These are phyloP conservation scores for Hyaloperonospora brassicae DNA, from an alignment of 352 stramenopile genomes.

Conservation along the genomic window DNA sequence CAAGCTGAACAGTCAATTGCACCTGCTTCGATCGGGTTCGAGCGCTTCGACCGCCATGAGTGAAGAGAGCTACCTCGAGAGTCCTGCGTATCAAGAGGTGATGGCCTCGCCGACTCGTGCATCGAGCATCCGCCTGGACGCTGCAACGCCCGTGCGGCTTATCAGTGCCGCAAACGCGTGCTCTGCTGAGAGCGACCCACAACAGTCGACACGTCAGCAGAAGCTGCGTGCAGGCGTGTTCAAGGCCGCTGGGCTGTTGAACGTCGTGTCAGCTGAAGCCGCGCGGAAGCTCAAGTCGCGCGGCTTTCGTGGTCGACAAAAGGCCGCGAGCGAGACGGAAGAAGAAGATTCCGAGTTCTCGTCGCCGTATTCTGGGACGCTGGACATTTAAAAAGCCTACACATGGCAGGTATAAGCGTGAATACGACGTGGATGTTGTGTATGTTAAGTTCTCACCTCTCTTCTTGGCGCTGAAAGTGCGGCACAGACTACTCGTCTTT, in stretches of 20 bases:
- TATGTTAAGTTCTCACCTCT: too few relatives aligned
- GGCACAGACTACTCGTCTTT: neutral
- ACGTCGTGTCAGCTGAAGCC: slow-evolving; percentile 43
- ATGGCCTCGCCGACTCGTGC: slow-evolving; percentile 21
- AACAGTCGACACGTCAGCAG: slow-evolving; percentile 20
- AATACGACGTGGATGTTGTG: slow-evolving; percentile 11
- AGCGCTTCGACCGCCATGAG: slow-evolving; percentile 35
- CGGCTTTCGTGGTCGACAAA: slow-evolving; percentile 16
- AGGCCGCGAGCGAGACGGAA: slow-evolving; percentile 32
- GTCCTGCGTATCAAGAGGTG: slow-evolving; percentile 16
- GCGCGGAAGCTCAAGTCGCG: slow-evolving; percentile 44
- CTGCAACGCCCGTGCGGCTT: slow-evolving; percentile 9
- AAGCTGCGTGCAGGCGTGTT: slow-evolving; percentile 36
- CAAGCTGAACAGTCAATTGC: slow-evolving; percentile 28
- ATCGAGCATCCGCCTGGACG: slow-evolving; percentile 16
- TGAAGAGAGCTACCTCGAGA: slow-evolving; percentile 42
- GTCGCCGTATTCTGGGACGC: slow-evolving; percentile 3
- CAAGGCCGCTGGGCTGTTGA: slow-evolving; percentile 41
- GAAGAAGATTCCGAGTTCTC: slow-evolving; percentile 29
- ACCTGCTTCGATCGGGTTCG: slow-evolving; percentile 42
- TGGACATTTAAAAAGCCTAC: slow-evolving; percentile 11
- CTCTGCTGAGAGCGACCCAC: slow-evolving; percentile 1
- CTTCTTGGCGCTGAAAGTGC: neutral
- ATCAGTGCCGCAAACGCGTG: slow-evolving; percentile 9
- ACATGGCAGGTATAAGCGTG: slow-evolving; percentile 21